Evolutionary conservation across 2,329 filamentous ascomycete species (phyloP).

Genomic region (Cladosporium sp.): DNA sequence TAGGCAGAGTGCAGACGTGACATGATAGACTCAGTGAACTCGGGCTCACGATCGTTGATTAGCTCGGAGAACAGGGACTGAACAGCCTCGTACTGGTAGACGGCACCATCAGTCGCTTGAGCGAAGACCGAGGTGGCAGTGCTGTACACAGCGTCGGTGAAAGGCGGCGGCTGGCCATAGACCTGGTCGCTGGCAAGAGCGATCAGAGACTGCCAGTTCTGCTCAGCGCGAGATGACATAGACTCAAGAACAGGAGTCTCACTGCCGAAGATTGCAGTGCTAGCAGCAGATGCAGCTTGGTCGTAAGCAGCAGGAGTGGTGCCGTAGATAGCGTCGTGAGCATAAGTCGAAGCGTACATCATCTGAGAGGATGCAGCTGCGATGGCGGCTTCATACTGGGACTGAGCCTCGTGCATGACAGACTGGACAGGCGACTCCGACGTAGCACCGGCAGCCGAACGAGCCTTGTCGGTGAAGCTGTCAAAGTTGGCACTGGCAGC

Average conservation of each 20-base stretch:
- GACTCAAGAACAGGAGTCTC: conserved; percentile 52
- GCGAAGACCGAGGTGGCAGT: conserved; percentile 59
- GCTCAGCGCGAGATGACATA: conserved; percentile 52
- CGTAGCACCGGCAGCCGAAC: conserved; percentile 18
- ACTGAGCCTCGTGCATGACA: conserved; percentile 18
- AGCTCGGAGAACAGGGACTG: conserved; percentile 72
- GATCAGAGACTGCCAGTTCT: conserved; percentile 61
- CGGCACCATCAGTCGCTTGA: conserved; percentile 58
- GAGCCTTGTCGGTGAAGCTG: conserved; percentile 17
- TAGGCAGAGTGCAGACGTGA: conserved; percentile 68
- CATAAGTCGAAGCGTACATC: conserved; percentile 43
- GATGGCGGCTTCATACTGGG: conserved; percentile 19
- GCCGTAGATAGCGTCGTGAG: conserved; percentile 44
- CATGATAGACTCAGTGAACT: conserved; percentile 77
- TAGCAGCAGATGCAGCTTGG: conserved; percentile 41
- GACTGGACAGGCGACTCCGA: conserved; percentile 19
- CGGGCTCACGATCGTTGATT: conserved; percentile 70
- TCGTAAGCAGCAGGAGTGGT: conserved; percentile 38
- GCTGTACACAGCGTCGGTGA: conserved; percentile 43
- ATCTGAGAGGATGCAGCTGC: conserved; percentile 34
- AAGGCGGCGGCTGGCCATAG: conserved; percentile 61
- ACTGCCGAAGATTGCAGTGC: conserved; percentile 42
- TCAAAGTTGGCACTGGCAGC: conserved; percentile 23
- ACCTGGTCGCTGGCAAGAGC: conserved; percentile 64
- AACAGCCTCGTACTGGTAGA: conserved; percentile 64